Evolutionary conservation across 225 moss, liverwort and hornwort species (phyloP), one percentile per base, ranked within the genome.

Genomic region (Antitrichia curtipendula): DNA sequence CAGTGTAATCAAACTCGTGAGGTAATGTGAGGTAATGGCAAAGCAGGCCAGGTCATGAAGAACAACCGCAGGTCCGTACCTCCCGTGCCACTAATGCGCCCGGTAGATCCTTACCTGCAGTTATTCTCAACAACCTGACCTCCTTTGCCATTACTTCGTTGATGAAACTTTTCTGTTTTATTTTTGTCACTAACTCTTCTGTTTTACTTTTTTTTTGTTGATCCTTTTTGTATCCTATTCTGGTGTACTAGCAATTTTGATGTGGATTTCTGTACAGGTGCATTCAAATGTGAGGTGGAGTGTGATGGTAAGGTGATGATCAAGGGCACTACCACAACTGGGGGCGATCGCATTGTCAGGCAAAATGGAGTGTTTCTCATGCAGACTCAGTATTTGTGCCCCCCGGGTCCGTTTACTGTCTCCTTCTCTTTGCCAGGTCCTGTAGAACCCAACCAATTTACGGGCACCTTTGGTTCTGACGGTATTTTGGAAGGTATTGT

Each of bases 271-370:
- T 87, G 74, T 90, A 86, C 95, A 98, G 98, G 95, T 86, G 98
- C 96, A 56, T 98, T 98, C 83, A 97, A 96, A 85, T 98, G 98
- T 86, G 98, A 98, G 82, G 98, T 98, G 89, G 98, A 97, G 88
- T 96, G 92, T 59, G 98, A 98, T 83, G 98, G 98, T 18, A 97
- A 98, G 88, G 98, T 98, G 87, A 97, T 96, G 85, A 98, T 98
- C 91, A 95, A 91, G 94, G 98, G 98, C 70, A 96, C 97, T 3
- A 97, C 98, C 60, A 98, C 96, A 41, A 98, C 97, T 60, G 98
- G 98, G 31, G 98, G 94, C 87, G 90, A 94, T 69, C 95, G 93
- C 62, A 91, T 98, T 57, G 87, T 96, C n/a, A 92, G 94, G 80
- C 95, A 86, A 75, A 92, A 89, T 57, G 89, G 94, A 90, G 93